Evolutionary conservation across 148 eudicot genomes (phyloP), one percentile per base, ranked within the genome.

Genomic region (Vaccinium vitisidaea): DNA sequence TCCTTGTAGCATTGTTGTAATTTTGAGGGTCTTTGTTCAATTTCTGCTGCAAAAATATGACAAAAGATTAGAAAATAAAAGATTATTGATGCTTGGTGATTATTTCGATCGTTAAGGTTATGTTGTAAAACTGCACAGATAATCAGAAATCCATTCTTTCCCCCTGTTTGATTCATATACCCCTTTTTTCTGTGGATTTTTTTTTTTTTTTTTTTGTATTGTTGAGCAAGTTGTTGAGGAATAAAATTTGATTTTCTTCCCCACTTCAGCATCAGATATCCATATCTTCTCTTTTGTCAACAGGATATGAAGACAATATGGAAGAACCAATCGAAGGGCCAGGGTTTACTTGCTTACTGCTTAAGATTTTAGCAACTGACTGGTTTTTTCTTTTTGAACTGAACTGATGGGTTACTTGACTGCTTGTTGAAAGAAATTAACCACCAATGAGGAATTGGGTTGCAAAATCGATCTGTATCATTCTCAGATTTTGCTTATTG

Each of bases 141-240:
- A 70, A 84, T 80, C 27, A 76, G 75, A 50, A 80, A 73, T 39
- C 18, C 12, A n/a, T 84, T 80, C 56, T 85, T 32, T 76, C 19
- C 36, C 36, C 36, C 7, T 70, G 79, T 21, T 32, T 30, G 0
- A 80, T 79, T 54, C 32, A 3, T 23, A 25, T 65, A 2, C 2
- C 23, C 5, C 70, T 63, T 12, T 63, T 3, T n/a, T n/a, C 7
- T 63, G 25, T 25, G 14, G 2, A 65, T 0, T 23, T 11, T 65
- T 25, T 53, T 0, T 23, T 11, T 65, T 25, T 53, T 8, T 27
- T 27, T 8, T 15, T 53, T 65, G 13, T 9, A 9, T 2, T 65
- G 71, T 65, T 25, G 15, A 23, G 71, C 71, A 23, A 65, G 71
- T 65, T 1, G 16, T 25, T 25, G 13, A 23, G 32, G 32, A 65